phyloP scores from a whole-genome alignment of 23 red algal species.

The Cyanidiococcus yangmingshanensis region DNA sequence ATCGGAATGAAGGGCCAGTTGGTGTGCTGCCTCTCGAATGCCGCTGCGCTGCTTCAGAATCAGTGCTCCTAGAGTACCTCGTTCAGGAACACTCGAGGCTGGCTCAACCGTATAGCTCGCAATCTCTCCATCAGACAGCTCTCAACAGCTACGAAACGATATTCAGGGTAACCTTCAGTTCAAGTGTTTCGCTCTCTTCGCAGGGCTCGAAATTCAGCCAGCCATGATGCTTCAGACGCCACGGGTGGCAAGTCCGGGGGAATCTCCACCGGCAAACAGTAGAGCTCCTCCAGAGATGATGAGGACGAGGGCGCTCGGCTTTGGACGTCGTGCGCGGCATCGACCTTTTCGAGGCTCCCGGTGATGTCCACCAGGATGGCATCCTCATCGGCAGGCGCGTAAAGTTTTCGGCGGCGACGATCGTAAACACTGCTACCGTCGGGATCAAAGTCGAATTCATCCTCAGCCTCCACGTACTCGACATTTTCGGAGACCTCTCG shows the following conservation, averaged over 20 bases:
- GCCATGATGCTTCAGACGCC: neutral
- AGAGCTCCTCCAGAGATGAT: neutral
- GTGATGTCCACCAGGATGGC: neutral
- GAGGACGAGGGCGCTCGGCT: neutral
- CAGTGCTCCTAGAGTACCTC: too few relatives aligned
- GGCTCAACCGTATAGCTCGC: too few relatives aligned
- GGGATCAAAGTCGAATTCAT: slow-evolving; percentile 77
- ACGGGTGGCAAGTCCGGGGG: neutral
- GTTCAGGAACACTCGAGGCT: too few relatives aligned
- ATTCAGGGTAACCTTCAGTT: too few relatives aligned
- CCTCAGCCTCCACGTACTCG: slow-evolving; percentile 86
- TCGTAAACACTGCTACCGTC: slow-evolving; percentile 13
- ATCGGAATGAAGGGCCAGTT: too few relatives aligned
- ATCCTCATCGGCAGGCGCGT: slow-evolving; percentile 1
- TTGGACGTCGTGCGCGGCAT: neutral
- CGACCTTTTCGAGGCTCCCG: neutral
- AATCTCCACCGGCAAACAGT: neutral
- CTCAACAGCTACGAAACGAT: too few relatives aligned
- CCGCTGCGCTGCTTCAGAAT: too few relatives aligned
- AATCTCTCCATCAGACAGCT: too few relatives aligned
- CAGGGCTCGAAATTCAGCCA: neutral
- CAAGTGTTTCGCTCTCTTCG: too few relatives aligned
- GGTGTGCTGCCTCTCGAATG: too few relatives aligned
- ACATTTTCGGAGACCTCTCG: slow-evolving; percentile 85
- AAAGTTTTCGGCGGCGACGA: neutral